Evolutionary conservation across 768 basidiomycete species (phyloP).

Genomic region (Rubroboletus pulcherrimus): DNA sequence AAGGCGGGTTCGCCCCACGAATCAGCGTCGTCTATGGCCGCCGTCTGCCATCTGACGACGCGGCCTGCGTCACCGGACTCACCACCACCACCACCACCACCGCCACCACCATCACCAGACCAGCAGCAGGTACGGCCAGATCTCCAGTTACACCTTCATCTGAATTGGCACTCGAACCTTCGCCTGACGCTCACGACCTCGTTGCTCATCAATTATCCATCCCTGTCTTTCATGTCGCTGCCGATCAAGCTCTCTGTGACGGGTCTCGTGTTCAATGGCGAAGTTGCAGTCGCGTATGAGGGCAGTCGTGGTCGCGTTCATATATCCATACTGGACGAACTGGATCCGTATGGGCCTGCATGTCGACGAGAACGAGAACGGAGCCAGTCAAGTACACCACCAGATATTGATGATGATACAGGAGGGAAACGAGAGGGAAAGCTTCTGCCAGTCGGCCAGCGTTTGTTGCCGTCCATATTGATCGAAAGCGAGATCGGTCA

Average conservation of each 20-base stretch:
- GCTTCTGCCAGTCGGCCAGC: conserved; percentile 73
- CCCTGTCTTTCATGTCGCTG: conserved; percentile 92
- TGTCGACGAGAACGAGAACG: conserved; percentile 52
- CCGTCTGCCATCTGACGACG: conserved; percentile 16
- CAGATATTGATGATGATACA: conserved; percentile 61
- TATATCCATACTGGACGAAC: conserved; percentile 83
- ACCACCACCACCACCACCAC: not conserved
- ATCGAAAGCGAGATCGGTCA: conserved; percentile 98
- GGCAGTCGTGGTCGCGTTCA: conserved; percentile 79
- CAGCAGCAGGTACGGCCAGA: conserved; percentile 44
- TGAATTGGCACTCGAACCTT: conserved; percentile 85
- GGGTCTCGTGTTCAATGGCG: conserved; percentile 80
- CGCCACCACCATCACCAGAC: conserved; percentile 12
- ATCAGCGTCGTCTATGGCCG: conserved; percentile 14
- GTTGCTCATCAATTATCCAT: conserved; percentile 94
- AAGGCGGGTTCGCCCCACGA: conserved; percentile 13
- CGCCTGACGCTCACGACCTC: conserved; percentile 89
- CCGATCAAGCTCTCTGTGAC: conserved; percentile 94
- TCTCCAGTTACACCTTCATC: conserved; percentile 82
- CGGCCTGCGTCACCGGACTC: conserved; percentile 4
- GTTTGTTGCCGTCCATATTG: conserved; percentile 79
- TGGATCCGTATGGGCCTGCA: conserved; percentile 80
- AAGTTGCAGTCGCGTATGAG: conserved; percentile 89
- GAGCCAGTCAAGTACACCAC: conserved; percentile 47
- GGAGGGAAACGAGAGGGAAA: conserved; percentile 49